A percentile compares a stretch with the other conserved stretches of the same genome.
phyloP scores from a whole-genome alignment of 805 yeast species.

The Hagleromyces aurorensis region DNA sequence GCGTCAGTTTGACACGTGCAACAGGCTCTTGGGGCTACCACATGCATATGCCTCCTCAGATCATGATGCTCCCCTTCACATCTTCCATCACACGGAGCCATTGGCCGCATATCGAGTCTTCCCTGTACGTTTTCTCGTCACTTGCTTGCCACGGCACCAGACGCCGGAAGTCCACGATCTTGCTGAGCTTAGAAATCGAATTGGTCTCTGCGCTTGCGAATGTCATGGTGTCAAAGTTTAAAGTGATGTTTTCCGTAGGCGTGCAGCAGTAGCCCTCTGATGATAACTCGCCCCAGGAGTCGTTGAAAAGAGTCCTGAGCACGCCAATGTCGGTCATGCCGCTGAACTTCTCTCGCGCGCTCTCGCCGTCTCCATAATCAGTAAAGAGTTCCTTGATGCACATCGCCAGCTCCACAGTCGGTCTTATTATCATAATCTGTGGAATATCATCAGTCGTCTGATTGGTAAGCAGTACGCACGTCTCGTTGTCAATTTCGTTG shows the following conservation, averaged over 20 bases:
- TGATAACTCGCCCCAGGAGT: constrained; percentile 27
- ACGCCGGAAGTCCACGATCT: constrained; percentile 19
- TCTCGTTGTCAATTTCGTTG: constrained; percentile 30
- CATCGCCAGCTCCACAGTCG: constrained; percentile 26
- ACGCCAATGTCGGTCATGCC: constrained; percentile 19
- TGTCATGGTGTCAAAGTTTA: constrained; percentile 1
- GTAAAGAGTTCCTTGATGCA: constrained; percentile 29
- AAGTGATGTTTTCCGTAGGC: not conserved
- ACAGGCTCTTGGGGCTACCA: too few species aligned
- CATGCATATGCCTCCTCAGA: too few species aligned
- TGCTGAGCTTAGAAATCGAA: constrained; percentile 4
- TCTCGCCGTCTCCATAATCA: constrained; percentile 20
- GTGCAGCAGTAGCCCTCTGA: constrained; percentile 16
- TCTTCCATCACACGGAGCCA: too few species aligned
- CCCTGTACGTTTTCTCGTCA: too few species aligned
- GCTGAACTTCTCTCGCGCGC: constrained; percentile 8
- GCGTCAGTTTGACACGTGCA: too few species aligned
- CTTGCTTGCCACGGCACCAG: constrained; percentile 23
- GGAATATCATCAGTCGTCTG: constrained; percentile 8
- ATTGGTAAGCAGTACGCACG: constrained; percentile 29
- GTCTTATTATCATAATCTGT: constrained; percentile 22
- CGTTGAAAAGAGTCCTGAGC: constrained; percentile 23
- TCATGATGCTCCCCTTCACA: too few species aligned
- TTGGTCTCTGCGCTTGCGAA: not conserved
- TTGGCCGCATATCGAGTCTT: too few species aligned